Evolutionary conservation across 768 basidiomycete species (phyloP), one percentile per base, ranked within the genome.

Genomic region (Rossbeevera mucosa): DNA sequence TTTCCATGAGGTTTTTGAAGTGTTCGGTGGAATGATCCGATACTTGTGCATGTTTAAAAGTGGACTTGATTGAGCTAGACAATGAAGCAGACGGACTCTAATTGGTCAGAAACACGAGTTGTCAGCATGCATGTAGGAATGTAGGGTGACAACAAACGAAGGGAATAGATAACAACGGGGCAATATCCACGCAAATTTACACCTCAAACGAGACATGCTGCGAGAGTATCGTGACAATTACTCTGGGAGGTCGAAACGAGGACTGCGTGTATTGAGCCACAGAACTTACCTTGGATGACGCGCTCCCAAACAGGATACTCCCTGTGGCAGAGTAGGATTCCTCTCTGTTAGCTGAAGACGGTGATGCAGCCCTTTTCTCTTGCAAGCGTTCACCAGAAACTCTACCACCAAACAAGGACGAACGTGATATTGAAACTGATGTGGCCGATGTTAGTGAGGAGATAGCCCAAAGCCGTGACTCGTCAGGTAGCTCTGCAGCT

Each of bases 1-100:
- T 80, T n/a, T 76, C 68, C 22, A 86, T 74, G 14, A 88, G 69
- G 18, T 79, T 78, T 28, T 72, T 67, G 61, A 87, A 85, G 29
- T 67, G 71, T 52, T 61, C 53, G 30, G 48, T 18, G 16, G 64
- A 56, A 44, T 50, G 26, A 43, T 48, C 44, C 48, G 56, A 51
- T 38, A 28, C 29, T 21, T 38, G 41, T 28, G 43, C 47, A 18
- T 24, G 29, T 25, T 51, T 50, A 24, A 47, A 30, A n/a, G 62
- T 59, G 28, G 62, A 48, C 25, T 31, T 59, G 47, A 42, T 42
- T 4, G 47, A 47, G 30, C 40, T 22, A 21, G 53, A 48, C 49
- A 43, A 43, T 29, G 52, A 44, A 28, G 20, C 21, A 8, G 44
- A 8, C 12, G 47, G 16, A 24, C 29, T 44, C 63, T 64, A 9